Base-by-base conservation (phyloP, 306 rosid genomes). In the Casuarina cunninghamiana region DNA sequence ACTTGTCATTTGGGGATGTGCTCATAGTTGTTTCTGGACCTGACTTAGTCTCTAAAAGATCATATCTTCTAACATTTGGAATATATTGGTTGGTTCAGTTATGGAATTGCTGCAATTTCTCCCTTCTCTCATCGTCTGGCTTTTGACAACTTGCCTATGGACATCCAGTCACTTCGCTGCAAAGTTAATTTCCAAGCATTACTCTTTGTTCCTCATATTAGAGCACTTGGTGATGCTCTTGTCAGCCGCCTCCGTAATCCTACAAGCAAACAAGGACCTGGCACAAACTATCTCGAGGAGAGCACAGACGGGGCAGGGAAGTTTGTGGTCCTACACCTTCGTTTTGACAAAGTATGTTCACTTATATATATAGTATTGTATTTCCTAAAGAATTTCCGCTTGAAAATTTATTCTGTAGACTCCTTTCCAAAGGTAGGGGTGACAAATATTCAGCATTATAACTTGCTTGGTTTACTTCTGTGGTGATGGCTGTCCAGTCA, bases 71-170 rank as follows among this genome's bases (percentile, higher is more conserved):
- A 54, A 83, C 67, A 54, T 63, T 37, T 13, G 32, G 13, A 76
- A 74, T 21, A 62, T 50, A 53, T 78, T 46, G 78, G 5, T 26
- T 83, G 83, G 55, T 84, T 73, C 91, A 95, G 99, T 82, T 90
- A 90, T 79, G 94, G 93, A 54, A 80, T 95, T 75, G 97, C 97
- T 88, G 99, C 98, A 35, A 87, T 95, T 53, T 83, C 99, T 53
- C 99, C 99, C 26, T 95, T 95, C 82, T 93, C 99, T 77, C 99
- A 95, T 75, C 99, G 99, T 37, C 84, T 95, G 80, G 80, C 91
- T 73, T 95, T 91, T 84, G 98, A 95, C 86, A 93, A 85, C 89
- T 82, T 95, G 86, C 91, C 99, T 37, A 81, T 77, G 93, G 94
- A 93, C 76, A 95, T 93, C 74, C 99, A 95, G 79, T 89, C 88